Base-by-base conservation (phyloP, 2,329 filamentous ascomycete genomes). In the Sodiomyces alkalinus region DNA sequence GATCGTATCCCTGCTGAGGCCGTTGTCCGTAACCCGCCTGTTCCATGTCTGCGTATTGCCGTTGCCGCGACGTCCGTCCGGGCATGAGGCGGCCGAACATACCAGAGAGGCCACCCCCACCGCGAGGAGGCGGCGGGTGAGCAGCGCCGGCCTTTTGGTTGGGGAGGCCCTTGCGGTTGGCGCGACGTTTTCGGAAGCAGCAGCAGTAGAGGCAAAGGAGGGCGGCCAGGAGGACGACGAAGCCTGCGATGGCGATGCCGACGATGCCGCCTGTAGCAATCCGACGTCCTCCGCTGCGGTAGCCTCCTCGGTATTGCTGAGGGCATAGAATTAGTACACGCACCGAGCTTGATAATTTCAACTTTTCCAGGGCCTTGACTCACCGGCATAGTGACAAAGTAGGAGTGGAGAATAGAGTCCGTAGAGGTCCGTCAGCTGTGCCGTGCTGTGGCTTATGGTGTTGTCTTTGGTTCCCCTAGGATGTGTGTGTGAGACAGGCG, bases 181-280 rank as follows among this genome's bases (percentile, higher is more conserved):
- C 15, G 21, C 27, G 20, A 16, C 16, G 21, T 20, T 33, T 37
- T 19, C 35, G 29, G 27, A 37, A 37, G 17, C 33, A 37, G 11
- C 35, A 37, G 19, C 31, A 37, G 17, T 36, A 36, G 25, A 29
- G 33, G 19, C 35, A 37, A 6, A 34, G 22, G 5, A 18, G 20
- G 19, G 23, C 29, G 19, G 36, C 30, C 12, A 29, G 28, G 15
- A 32, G 17, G 8, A 36, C 34, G 12, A 35, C 5, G 12, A 36
- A 36, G 6, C 33, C 31, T 14, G 31, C 33, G 8, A 37, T 37
- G 25, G 33, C 35, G 16, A 37, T 34, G 9, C 35, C 35, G 22
- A 37, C 18, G 17, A 37, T 34, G 8, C 31, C 35, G 15, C 35
- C 33, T 10, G 33, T 36, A 11, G 35, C 35, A n/a, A 36, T 31